phyloP scores from a whole-genome alignment of 2,329 filamentous ascomycete species.

The Scedosporium boydii region DNA sequence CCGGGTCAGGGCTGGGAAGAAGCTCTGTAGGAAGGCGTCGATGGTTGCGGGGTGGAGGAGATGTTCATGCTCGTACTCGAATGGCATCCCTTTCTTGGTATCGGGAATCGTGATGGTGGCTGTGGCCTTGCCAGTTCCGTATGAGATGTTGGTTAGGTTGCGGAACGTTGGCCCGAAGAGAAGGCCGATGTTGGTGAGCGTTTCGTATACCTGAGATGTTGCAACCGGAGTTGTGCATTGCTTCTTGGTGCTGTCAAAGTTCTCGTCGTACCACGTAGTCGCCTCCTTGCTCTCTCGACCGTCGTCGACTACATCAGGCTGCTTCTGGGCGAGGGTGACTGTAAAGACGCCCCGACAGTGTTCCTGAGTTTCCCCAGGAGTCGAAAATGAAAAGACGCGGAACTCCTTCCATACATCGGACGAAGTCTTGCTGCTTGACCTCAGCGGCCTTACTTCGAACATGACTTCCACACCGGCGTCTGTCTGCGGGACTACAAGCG shows the following conservation, averaged over 20 bases:
- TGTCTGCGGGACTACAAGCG: neutral
- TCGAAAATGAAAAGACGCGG: neutral
- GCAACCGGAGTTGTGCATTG: neutral
- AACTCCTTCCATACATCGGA: neutral
- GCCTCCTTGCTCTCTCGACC: neutral
- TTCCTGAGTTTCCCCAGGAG: neutral
- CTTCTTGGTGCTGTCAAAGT: neutral
- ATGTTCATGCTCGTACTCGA: neutral
- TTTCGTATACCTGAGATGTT: neutral
- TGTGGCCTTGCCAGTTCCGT: neutral
- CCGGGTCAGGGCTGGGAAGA: neutral
- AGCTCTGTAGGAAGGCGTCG: neutral
- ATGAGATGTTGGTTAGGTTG: neutral
- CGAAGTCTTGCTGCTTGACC: neutral
- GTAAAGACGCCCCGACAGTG: neutral
- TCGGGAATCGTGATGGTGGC: neutral
- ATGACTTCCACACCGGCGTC: neutral
- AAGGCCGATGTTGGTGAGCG: neutral
- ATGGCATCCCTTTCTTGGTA: neutral
- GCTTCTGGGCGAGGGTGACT: neutral
- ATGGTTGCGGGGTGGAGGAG: neutral
- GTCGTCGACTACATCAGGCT: neutral
- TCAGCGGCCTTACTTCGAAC: neutral
- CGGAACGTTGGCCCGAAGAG: neutral
- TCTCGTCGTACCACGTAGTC: too few species aligned